Percentiles rank a stretch among this genome's conserved stretches.
phyloP scores from a whole-genome alignment of 78 protist species.

The Speleostelium caveatum region DNA sequence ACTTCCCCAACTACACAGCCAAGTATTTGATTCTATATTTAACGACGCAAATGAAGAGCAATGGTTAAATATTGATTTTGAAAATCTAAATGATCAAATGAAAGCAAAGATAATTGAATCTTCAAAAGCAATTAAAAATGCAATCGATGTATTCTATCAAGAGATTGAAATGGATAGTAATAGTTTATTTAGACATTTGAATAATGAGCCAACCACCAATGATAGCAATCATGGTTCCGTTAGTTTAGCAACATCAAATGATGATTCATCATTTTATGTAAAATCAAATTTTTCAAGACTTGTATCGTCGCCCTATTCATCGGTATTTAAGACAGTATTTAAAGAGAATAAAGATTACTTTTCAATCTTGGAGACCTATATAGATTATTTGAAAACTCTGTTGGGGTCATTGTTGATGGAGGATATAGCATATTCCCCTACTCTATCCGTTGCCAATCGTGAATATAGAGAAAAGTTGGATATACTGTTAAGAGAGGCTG shows the following conservation, averaged over 20 bases:
- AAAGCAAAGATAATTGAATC: background rate
- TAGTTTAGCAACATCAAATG: background rate
- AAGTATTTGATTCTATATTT: background rate
- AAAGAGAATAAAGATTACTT: conserved; percentile 5
- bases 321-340: conserved; percentile 3
- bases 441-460: background rate
- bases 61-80: background rate
- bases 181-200: background rate
- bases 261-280: conserved; percentile 33
- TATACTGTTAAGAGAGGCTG: conserved; percentile 35
- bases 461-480: conserved; percentile 28
- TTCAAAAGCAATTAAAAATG: background rate
- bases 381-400: background rate
- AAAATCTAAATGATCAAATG: background rate
- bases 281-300: conserved; percentile 34
- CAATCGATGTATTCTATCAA: background rate
- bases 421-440: background rate
- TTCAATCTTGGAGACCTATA: background rate
- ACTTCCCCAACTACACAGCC: conserved; percentile 14
- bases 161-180: background rate
- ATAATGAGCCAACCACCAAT: background rate
- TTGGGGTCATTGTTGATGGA: conserved; percentile 10
- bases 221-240: background rate
- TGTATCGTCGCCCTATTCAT: background rate
- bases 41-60: background rate